Conservation (phyloP, 164 flowering plant genomes). For the Magnolia sinica region DNA sequence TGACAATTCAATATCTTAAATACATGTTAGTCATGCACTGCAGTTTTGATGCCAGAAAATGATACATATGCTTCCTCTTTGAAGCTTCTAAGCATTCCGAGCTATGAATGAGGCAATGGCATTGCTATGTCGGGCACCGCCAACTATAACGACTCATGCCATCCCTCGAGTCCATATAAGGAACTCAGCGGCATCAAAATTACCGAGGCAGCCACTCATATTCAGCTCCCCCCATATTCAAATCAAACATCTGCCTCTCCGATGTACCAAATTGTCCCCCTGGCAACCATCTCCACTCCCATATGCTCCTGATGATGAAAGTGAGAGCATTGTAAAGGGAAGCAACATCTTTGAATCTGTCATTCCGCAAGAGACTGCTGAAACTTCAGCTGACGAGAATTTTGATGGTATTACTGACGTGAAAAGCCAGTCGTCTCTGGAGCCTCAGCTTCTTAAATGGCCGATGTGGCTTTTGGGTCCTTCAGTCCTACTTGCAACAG, state of each 20-base stretch:
- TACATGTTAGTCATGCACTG: background rate
- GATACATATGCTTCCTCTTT: background rate
- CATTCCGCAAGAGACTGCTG: constrained; percentile 28
- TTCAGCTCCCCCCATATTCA: constrained; percentile 13
- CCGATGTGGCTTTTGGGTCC: constrained; percentile 94
- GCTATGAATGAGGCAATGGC: constrained; percentile 28
- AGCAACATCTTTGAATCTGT: constrained; percentile 57
- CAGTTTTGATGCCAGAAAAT: background rate
- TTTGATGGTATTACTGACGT: constrained; percentile 15
- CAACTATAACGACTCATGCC: constrained; percentile 9
- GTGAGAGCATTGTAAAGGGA: constrained; percentile 21
- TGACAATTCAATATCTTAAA: background rate
- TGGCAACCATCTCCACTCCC: constrained; percentile 73
- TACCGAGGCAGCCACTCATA: constrained; percentile 13
- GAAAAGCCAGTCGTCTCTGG: constrained; percentile 18
- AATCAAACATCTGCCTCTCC: constrained; percentile 22
- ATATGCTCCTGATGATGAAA: constrained; percentile 42
- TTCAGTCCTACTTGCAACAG: constrained; percentile 61
- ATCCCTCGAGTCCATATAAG: constrained; percentile 6
- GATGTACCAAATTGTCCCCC: constrained; percentile 46
- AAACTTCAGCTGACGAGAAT: constrained; percentile 17
- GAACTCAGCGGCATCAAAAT: constrained; percentile 18
- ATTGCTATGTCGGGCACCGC: constrained; percentile 21
- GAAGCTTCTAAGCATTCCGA: constrained; percentile 8
- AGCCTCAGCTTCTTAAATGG: constrained; percentile 56